These are phyloP conservation scores for Oryza punctata DNA, from an alignment of 176 grass and related monocot species.

Conservation along the genomic window DNA sequence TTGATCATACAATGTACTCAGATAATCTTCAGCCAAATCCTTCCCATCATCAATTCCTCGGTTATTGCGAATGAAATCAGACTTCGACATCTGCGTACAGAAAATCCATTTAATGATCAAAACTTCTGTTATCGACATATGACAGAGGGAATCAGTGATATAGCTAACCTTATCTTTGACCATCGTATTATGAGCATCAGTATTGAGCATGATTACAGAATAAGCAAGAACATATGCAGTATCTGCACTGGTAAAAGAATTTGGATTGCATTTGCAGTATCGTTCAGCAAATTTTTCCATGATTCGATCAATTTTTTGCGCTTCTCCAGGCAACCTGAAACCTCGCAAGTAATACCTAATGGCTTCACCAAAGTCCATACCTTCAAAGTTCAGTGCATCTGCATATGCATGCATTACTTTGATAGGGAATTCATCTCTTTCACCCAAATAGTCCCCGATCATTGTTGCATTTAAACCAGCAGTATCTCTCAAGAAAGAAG, in stretches of 20 bases:
- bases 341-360: constrained; percentile 91
- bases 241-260: constrained; percentile 96
- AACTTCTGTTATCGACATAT: neutral
- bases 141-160: constrained; percentile 1
- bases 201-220: constrained; percentile 99
- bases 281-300: constrained; percentile 99
- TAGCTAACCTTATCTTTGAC: constrained; percentile 93
- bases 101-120: constrained; percentile 32
- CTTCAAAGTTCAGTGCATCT: constrained; percentile 91
- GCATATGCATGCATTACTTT: constrained; percentile 99
- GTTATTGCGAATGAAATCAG: constrained; percentile 90
- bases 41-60: constrained; percentile 99
- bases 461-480: constrained; percentile 85
- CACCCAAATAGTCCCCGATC: constrained; percentile 96
- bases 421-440: constrained; percentile 91
- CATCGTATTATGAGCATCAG: constrained; percentile 98
- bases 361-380: constrained; percentile 92
- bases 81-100: constrained; percentile 80
- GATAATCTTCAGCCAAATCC: constrained; percentile 93
- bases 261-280: constrained; percentile 95
- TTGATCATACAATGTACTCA: constrained; percentile 85
- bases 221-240: constrained; percentile 99
- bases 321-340: constrained; percentile 94
- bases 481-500: constrained; percentile 82
- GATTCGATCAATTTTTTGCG: constrained; percentile 98